Conservation (phyloP, 108 stramenopile genomes). For the Cyclotella cryptica region DNA sequence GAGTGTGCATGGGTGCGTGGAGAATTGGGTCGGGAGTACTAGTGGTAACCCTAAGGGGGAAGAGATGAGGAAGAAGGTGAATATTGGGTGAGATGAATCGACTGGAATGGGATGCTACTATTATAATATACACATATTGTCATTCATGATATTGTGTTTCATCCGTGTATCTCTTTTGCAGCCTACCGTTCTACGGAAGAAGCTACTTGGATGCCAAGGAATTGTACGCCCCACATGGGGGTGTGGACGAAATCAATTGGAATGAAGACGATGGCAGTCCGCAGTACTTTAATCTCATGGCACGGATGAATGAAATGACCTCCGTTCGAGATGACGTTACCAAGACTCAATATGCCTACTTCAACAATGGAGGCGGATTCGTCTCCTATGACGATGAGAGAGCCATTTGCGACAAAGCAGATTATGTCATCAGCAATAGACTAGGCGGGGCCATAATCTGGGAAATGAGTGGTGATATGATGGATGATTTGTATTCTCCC, state of each 20-base stretch:
- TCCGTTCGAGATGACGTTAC: slow-evolving; percentile 32
- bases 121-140: background rate
- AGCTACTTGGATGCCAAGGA: slow-evolving; percentile 15
- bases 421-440: slow-evolving; percentile 19
- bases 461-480: slow-evolving; percentile 24
- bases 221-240: slow-evolving; percentile 26
- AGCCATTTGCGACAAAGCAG: slow-evolving; percentile 39
- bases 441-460: slow-evolving; percentile 20
- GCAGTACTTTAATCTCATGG: slow-evolving; percentile 37
- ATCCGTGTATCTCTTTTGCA: slow-evolving; percentile 2
- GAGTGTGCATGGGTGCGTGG: slow-evolving; percentile 32
- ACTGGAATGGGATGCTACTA: background rate
- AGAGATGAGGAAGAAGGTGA: background rate
- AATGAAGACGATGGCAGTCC: slow-evolving; percentile 32
- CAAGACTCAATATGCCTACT: slow-evolving; percentile 43
- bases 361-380: slow-evolving; percentile 23
- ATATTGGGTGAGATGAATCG: background rate
- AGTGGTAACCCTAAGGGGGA: background rate
- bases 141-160: background rate
- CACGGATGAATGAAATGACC: slow-evolving; percentile 20
- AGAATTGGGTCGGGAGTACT: slow-evolving; percentile 17
- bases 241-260: slow-evolving; percentile 23
- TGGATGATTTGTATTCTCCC: slow-evolving; percentile 20
- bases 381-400: slow-evolving; percentile 42
- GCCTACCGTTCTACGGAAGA: slow-evolving; percentile 21